These are phyloP conservation scores for Globisporangium megalacanthum DNA, from an alignment of 352 stramenopile species.

Conservation along the genomic window DNA sequence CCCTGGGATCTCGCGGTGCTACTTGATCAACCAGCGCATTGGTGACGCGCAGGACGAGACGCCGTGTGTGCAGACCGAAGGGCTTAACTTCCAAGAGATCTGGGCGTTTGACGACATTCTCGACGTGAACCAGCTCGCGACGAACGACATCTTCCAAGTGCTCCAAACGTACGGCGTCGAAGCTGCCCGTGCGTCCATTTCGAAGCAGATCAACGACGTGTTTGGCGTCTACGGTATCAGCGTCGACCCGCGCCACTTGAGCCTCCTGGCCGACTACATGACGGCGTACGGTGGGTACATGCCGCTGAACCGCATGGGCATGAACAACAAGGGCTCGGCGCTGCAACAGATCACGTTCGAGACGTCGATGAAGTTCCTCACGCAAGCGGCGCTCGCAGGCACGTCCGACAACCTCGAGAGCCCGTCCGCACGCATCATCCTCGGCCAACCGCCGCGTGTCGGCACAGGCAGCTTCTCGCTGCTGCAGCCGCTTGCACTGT, in stretches of 20 bases:
- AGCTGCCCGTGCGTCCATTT: constrained; percentile 95
- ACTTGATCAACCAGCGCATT: constrained; percentile 86
- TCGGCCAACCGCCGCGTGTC: constrained; percentile 92
- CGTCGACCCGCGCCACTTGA: constrained; percentile 97
- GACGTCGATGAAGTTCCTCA: constrained; percentile 98
- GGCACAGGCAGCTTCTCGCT: constrained; percentile 96
- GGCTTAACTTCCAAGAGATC: constrained; percentile 98
- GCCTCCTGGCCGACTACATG: constrained; percentile 99
- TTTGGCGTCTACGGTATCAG: constrained; percentile 99
- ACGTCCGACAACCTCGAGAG: constrained; percentile 89
- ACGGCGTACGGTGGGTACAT: constrained; percentile 96
- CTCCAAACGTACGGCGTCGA: constrained; percentile 98
- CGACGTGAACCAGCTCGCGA: constrained; percentile 94
- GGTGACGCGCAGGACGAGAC: constrained; percentile 75
- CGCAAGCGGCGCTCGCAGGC: constrained; percentile 90
- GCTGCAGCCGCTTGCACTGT: constrained; percentile 82
- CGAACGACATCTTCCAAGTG: constrained; percentile 98
- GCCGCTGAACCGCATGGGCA: constrained; percentile 97
- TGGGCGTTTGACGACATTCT: constrained; percentile 92
- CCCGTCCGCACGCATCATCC: constrained; percentile 93
- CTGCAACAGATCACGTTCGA: constrained; percentile 99
- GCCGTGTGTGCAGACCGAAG: constrained; percentile 91
- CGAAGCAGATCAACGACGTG: constrained; percentile 98
- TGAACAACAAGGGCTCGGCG: constrained; percentile 93
- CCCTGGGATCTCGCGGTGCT: constrained; percentile 84